A percentile compares a stretch with the other conserved stretches of the same genome.
Conservation (phyloP, 1,284 basidiomycete genomes). For the Ceratobasidium sp. region DNA sequence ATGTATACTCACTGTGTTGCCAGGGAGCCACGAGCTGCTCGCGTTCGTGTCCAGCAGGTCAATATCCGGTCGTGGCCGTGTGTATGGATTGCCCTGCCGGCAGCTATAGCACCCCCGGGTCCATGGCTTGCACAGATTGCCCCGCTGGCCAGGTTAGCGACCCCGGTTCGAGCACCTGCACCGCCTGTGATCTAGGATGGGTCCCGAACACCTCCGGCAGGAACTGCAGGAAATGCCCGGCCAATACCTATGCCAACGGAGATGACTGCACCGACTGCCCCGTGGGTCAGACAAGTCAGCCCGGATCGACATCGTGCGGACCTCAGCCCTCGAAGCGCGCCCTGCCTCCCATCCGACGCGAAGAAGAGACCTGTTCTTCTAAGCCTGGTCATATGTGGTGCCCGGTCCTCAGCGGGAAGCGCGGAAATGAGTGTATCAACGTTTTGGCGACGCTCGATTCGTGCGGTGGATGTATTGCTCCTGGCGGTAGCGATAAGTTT, state of each 20-base stretch:
- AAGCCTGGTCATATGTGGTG: background rate
- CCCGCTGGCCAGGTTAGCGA: background rate
- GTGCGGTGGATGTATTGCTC: slow-evolving; percentile 8
- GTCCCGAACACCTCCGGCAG: background rate
- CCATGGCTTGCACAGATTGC: background rate
- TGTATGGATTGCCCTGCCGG: slow-evolving; percentile 22
- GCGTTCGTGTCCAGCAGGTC: slow-evolving; percentile 11
- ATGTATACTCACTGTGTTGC: background rate
- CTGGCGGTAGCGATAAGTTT: background rate
- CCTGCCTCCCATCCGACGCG: background rate
- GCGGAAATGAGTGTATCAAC: slow-evolving; percentile 9
- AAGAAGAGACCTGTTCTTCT: background rate
- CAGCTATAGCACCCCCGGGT: background rate
- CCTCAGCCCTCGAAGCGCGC: slow-evolving; percentile 24
- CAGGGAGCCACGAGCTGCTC: slow-evolving; percentile 13
- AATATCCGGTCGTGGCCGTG: background rate
- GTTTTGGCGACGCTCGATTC: slow-evolving; percentile 4
- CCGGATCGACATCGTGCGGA: slow-evolving; percentile 9
- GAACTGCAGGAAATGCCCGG: background rate
- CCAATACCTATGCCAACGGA: background rate
- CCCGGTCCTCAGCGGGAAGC: background rate
- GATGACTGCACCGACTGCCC: background rate
- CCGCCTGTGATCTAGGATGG: background rate
- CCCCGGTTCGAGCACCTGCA: slow-evolving; percentile 1
- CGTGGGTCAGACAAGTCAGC: background rate